These are phyloP conservation scores for Chenopodium quinoa DNA, from an alignment of 148 eudicot species.

Conservation along the genomic window DNA sequence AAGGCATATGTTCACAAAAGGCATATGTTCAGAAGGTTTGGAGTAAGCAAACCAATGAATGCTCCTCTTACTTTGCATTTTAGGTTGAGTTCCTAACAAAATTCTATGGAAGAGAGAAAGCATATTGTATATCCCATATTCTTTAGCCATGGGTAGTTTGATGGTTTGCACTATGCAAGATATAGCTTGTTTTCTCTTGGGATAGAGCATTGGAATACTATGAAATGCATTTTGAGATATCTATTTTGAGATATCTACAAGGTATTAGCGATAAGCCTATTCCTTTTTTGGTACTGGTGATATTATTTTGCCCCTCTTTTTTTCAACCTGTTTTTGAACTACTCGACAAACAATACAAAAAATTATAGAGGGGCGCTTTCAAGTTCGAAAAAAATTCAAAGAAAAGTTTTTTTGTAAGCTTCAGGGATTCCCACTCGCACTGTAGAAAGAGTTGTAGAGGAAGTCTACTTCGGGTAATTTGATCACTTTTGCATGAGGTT, in stretches of 20 bases:
- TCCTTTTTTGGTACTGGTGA: neutral
- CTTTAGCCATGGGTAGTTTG: neutral
- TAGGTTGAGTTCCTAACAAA: neutral
- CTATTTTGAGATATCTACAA: neutral
- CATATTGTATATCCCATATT: no score
- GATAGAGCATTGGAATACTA: neutral
- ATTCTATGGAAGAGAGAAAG: neutral
- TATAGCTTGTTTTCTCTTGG: neutral
- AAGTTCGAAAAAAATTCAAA: no score
- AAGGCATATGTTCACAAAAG: neutral
- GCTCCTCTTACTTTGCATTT: constrained; percentile 1
- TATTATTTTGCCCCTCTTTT: neutral
- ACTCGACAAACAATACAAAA: no score
- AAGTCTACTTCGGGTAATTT: neutral
- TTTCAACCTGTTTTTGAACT: no score
- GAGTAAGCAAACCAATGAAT: constrained; percentile 2
- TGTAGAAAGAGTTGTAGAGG: neutral
- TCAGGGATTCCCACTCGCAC: no score
- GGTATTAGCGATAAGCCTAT: neutral
- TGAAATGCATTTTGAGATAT: neutral
- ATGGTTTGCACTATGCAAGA: neutral
- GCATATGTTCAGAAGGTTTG: neutral
- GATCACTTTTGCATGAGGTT: neutral
- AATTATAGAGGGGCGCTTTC: no score
- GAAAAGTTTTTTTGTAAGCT: no score